Percentiles rank a stretch among this genome's conserved stretches.
Conservation (phyloP, 495 filamentous ascomycete species). For the Penicillium pulvis region DNA sequence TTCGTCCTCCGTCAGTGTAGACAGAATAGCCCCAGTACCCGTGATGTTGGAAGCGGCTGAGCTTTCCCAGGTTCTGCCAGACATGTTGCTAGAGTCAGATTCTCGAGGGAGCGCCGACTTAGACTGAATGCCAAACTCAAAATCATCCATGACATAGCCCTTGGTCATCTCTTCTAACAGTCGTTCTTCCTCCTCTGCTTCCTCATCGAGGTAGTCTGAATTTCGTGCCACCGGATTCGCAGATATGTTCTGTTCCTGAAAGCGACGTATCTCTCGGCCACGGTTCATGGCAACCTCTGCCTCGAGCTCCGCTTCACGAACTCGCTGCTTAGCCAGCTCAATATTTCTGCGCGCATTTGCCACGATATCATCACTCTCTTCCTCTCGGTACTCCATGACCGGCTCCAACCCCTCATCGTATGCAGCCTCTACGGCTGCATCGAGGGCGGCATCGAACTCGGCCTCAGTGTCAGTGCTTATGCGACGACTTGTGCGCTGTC, state of each 20-base stretch:
- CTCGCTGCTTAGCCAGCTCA: constrained; percentile 76
- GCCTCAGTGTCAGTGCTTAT: constrained; percentile 80
- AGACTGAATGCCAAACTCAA: constrained; percentile 72
- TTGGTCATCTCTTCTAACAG: constrained; percentile 90
- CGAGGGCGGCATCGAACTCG: constrained; percentile 92
- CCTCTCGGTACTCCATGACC: constrained; percentile 47
- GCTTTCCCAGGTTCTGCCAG: constrained; percentile 84
- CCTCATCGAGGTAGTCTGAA: constrained; percentile 62
- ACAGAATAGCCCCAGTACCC: constrained; percentile 69
- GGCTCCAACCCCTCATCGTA: constrained; percentile 93
- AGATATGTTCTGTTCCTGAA: constrained; percentile 35
- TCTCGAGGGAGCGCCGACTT: constrained; percentile 82
- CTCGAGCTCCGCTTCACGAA: constrained; percentile 77
- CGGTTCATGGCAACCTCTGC: constrained; percentile 62
- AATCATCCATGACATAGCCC: constrained; percentile 85
- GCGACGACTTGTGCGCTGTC: constrained; percentile 64
- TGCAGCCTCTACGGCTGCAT: constrained; percentile 94
- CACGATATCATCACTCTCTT: constrained; percentile 46
- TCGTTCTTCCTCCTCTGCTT: constrained; percentile 89
- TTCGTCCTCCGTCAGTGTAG: constrained; percentile 73
- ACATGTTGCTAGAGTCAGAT: constrained; percentile 84
- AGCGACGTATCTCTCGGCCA: constrained; percentile 42
- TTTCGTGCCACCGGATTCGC: constrained; percentile 38
- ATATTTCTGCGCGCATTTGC: constrained; percentile 67
- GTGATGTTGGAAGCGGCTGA: constrained; percentile 78